phyloP scores from a whole-genome alignment of 768 basidiomycete genomes.

The Termitomyces sp. region DNA sequence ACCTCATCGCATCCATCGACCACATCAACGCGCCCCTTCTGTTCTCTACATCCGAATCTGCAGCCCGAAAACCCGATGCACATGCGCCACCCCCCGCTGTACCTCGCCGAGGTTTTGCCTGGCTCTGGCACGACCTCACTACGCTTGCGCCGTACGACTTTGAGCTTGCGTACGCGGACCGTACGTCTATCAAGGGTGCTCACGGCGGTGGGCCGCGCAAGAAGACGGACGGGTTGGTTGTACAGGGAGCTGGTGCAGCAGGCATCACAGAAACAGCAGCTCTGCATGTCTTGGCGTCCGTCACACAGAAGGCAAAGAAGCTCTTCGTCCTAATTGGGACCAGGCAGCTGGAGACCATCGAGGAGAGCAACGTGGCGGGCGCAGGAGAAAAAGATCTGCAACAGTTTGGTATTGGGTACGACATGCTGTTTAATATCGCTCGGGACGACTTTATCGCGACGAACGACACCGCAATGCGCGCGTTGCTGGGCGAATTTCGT shows the following conservation, averaged over 20 bases:
- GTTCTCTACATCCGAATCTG: conserved; percentile 71
- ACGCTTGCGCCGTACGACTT: conserved; percentile 80
- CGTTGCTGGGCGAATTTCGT: conserved; percentile 84
- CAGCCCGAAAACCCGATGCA: conserved; percentile 46
- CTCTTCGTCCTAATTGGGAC: conserved; percentile 71
- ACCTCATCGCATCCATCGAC: conserved; percentile 83
- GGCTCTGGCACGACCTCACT: conserved; percentile 89
- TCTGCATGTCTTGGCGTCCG: conserved; percentile 78
- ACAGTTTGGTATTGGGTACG: conserved; percentile 58
- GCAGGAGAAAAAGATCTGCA: conserved; percentile 36
- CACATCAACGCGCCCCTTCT: conserved; percentile 80
- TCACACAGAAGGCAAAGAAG: conserved; percentile 84
- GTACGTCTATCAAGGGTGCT: conserved; percentile 57
- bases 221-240: conserved; percentile 23
- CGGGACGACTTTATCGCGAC: conserved; percentile 85
- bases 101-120: conserved; percentile 53
- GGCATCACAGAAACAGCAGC: conserved; percentile 73
- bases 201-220: conserved; percentile 37
- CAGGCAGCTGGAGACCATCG: conserved; percentile 63
- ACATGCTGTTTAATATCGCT: conserved; percentile 69
- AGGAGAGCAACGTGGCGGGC: conserved; percentile 28
- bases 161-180: conserved; percentile 68
- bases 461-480: conserved; percentile 78
- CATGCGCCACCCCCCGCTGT: conserved; percentile 10
- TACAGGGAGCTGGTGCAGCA: conserved; percentile 30